Evolutionary conservation across 352 stramenopile genomes (phyloP), one percentile per base, ranked within the genome.

Genomic region (Globisporangium canariense): DNA sequence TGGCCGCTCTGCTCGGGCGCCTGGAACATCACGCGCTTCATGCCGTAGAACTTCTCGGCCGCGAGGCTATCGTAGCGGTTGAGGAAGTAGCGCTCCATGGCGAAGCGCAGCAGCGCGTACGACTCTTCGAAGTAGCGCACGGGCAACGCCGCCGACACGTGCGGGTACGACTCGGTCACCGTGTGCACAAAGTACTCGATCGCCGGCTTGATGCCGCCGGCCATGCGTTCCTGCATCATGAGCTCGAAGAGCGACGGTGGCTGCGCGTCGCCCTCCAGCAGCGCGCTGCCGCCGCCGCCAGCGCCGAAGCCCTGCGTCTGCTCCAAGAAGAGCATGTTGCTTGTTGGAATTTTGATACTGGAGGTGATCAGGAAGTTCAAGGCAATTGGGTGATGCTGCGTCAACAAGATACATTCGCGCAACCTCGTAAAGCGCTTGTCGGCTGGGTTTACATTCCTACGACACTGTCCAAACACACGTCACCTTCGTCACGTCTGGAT

Each of bases 221-320:
- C 75, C 83, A 96, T 91, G 57, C 83, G 81, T 67, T 94, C 80
- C 71, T 96, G 87, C 87, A 96, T 96, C 46, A 94, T 72, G 62
- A 96, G 69, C 69, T 96, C 87, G 54, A 92, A 96, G 22, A 93
- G 81, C 66, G 87, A 96, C 40, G 87, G 87, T 9, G 72, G 16
- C 14, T 64, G 47, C 13, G 55, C 50, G 32, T 67, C 54, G 32
- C 36, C 45, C 14, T 59, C 54, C 4, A 62, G 47, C 46, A 54
- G 58, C 9, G 54, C 49, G n/a, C 43, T 53, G 13, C 36, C 64
- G 10, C 30, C 60, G 43, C 51, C 56, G 47, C 25, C 25, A 28
- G 25, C 25, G 25, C 71, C 77, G 56, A 89, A 90, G 70, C 84
- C 84, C 68, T 91, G 82, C 6, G 81, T 90, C 64, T 91, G 82